Conservation (phyloP, 225 moss, liverwort and hornwort genomes). For the Physcomitrellopsis africana region DNA sequence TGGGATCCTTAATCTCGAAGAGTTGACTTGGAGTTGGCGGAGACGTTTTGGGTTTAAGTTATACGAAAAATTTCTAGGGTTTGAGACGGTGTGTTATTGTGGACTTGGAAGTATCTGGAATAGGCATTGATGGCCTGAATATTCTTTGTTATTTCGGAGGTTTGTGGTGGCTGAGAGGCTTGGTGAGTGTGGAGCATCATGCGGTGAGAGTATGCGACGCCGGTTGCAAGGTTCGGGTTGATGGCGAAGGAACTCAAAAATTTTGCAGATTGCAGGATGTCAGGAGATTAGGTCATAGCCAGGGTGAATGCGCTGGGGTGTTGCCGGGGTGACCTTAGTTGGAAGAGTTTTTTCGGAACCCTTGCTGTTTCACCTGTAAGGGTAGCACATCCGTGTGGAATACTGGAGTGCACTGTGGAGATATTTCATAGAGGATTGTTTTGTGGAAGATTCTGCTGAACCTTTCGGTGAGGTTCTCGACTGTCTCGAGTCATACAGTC, state of each 20-base stretch:
- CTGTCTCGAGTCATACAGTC: constrained; percentile 14
- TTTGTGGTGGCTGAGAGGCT: constrained; percentile 6
- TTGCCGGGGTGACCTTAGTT: neutral
- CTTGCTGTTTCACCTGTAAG: constrained; percentile 4
- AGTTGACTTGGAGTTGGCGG: too few species aligned
- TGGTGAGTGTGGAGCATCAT: neutral
- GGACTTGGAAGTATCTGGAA: too few species aligned
- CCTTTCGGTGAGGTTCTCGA: neutral
- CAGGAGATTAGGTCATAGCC: constrained; percentile 27
- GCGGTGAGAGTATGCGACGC: neutral
- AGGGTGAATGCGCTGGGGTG: constrained; percentile 20
- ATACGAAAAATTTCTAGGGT: too few species aligned
- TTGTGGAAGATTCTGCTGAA: constrained; percentile 1
- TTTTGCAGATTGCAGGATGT: neutral
- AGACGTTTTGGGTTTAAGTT: too few species aligned
- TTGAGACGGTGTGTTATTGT: too few species aligned
- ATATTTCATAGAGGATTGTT: neutral
- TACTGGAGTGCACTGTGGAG: constrained; percentile 3
- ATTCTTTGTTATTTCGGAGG: neutral
- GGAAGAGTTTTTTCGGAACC: neutral
- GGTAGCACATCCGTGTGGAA: neutral
- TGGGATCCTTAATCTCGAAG: too few species aligned
- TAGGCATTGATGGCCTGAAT: too few species aligned
- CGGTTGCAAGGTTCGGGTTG: neutral
- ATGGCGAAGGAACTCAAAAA: constrained; percentile 1